These are phyloP conservation scores for Canavalia gladiata DNA, from an alignment of 306 rosid genomes.

Conservation along the genomic window DNA sequence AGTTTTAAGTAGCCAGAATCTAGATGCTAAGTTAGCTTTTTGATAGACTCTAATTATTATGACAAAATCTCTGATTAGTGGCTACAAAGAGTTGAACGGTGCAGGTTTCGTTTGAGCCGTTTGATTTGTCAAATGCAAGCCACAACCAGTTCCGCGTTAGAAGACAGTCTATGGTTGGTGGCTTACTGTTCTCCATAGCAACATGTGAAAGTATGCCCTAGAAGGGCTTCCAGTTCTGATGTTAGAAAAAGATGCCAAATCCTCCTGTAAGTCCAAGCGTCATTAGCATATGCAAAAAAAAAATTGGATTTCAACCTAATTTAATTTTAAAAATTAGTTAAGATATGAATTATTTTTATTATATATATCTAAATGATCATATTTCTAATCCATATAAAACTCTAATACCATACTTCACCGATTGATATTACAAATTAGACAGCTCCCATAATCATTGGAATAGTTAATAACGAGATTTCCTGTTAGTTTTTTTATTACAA, in stretches of 20 bases:
- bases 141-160: no score
- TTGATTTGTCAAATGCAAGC: slow-evolving; percentile 3
- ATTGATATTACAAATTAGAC: neutral
- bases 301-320: no score
- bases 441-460: neutral
- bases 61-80: neutral
- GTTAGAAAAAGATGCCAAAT: slow-evolving; percentile 28
- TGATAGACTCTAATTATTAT: slow-evolving; percentile 28
- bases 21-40: slow-evolving; percentile 35
- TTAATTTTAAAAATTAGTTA: no score
- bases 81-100: neutral
- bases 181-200: neutral
- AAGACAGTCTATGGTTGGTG: slow-evolving; percentile 5
- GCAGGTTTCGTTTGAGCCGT: slow-evolving; percentile 1
- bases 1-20: slow-evolving; percentile 46
- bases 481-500: neutral
- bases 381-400: no score
- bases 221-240: slow-evolving; percentile 10
- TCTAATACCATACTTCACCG: neutral
- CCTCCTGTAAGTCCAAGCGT: neutral
- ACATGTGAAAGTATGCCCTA: neutral
- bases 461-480: neutral
- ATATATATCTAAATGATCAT: no score
- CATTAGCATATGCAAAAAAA: neutral
- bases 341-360: no score